These are phyloP conservation scores for Kwoniella sp. DNA, from an alignment of 768 basidiomycete species.

Conservation along the genomic window DNA sequence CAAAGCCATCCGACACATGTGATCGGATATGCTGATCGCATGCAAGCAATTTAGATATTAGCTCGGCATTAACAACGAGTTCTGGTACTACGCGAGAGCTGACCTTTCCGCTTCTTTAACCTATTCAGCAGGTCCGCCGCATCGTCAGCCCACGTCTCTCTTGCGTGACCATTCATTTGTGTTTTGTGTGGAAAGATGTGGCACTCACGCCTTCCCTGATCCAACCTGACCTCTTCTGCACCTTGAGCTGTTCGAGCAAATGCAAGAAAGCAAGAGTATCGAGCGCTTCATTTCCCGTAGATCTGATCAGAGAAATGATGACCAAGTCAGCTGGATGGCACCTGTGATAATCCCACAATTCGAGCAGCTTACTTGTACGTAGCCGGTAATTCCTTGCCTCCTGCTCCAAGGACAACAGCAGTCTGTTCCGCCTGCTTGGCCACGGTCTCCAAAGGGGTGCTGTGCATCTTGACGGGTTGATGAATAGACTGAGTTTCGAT, in stretches of 20 bases:
- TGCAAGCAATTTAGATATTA: no score
- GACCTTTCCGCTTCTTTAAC: slow-evolving; percentile 83
- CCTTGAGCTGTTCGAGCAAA: slow-evolving; percentile 84
- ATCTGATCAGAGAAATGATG: slow-evolving; percentile 30
- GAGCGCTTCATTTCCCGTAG: slow-evolving; percentile 59
- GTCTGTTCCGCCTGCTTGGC: slow-evolving; percentile 5
- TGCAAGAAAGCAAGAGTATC: slow-evolving; percentile 91
- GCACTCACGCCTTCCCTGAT: slow-evolving; percentile 71
- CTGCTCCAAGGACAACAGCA: slow-evolving; percentile 38
- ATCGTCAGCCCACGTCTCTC: no score
- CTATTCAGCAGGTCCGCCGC: slow-evolving; percentile 57
- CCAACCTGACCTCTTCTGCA: slow-evolving; percentile 97
- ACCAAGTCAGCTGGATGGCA: no score
- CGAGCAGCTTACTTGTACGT: slow-evolving; percentile 48
- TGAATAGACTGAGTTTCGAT: slow-evolving; percentile 8
- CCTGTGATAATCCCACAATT: no score
- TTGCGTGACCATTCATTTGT: neutral
- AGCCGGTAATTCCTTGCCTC: slow-evolving; percentile 50
- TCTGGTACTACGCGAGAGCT: no score
- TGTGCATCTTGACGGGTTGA: slow-evolving; percentile 26
- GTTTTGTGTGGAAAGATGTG: slow-evolving; percentile 10
- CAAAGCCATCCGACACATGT: slow-evolving; percentile 92
- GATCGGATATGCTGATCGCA: slow-evolving; percentile 94
- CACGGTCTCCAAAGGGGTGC: neutral
- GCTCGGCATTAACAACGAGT: no score